Conservation (phyloP, 148 eudicot genomes). For the Rhododendron kiyosumense region DNA sequence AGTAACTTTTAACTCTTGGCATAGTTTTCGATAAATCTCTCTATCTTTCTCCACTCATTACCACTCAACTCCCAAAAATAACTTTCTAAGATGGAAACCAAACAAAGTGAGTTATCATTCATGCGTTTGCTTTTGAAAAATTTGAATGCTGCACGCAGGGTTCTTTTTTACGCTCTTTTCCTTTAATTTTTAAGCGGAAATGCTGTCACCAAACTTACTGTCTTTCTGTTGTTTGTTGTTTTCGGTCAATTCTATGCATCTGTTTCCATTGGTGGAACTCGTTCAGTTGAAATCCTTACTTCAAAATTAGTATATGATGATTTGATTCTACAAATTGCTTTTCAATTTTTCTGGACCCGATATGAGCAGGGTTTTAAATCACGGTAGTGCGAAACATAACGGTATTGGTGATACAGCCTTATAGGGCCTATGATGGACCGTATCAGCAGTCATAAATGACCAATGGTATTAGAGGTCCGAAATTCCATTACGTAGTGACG, state of each 20-base stretch:
- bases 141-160: not conserved
- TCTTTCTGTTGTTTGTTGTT: not conserved
- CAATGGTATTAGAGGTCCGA: not conserved
- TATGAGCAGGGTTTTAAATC: not conserved
- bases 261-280: constrained; percentile 1
- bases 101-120: no score
- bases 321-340: not conserved
- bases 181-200: not conserved
- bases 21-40: no score
- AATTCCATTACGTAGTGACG: not conserved
- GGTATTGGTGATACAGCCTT: not conserved
- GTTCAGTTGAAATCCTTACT: not conserved
- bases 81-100: no score
- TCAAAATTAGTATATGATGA: not conserved
- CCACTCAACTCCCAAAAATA: no score
- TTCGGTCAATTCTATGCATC: not conserved
- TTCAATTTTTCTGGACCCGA: not conserved
- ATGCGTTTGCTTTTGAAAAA: not conserved
- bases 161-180: not conserved
- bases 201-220: not conserved
- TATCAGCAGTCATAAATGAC: not conserved
- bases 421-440: not conserved
- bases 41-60: no score
- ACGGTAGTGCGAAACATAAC: no score
- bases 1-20: no score